These are phyloP conservation scores for Tricholoma hemisulphureum DNA, from an alignment of 768 basidiomycete species.

Conservation along the genomic window DNA sequence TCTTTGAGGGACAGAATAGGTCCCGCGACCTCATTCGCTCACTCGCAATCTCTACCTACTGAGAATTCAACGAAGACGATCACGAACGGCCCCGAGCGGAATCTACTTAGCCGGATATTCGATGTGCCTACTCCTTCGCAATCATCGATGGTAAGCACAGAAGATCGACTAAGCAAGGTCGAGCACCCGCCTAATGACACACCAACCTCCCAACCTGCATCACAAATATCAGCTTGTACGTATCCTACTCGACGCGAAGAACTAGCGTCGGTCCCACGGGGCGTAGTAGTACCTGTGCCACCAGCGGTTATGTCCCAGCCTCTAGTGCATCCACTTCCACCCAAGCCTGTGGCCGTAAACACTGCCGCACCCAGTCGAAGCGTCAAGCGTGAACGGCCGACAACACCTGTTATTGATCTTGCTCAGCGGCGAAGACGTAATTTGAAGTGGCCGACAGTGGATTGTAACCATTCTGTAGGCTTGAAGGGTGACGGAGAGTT, in stretches of 20 bases:
- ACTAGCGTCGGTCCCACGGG: not conserved
- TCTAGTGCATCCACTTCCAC: constrained; percentile 30
- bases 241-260: not conserved
- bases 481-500: constrained; percentile 49
- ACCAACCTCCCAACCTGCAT: not conserved
- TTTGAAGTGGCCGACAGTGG: constrained; percentile 49
- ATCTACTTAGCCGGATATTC: constrained; percentile 15
- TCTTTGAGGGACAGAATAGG: constrained; percentile 13
- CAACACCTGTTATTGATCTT: constrained; percentile 15
- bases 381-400: constrained; percentile 39
- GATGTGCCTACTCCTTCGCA: constrained; percentile 1
- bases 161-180: not conserved
- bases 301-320: constrained; percentile 10
- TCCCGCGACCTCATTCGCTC: not conserved
- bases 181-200: not conserved
- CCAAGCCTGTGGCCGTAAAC: constrained; percentile 23
- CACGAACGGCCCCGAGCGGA: constrained; percentile 3
- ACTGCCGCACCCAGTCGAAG: constrained; percentile 21
- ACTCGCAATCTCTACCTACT: not conserved
- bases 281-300: not conserved
- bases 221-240: not conserved
- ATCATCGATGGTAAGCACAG: not conserved
- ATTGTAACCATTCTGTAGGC: constrained; percentile 32
- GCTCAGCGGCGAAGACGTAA: constrained; percentile 29
- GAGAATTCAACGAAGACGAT: not conserved